Base-by-base conservation (phyloP, 192 early-diverging fungal genomes). In the Linnemannia schmuckeri region DNA sequence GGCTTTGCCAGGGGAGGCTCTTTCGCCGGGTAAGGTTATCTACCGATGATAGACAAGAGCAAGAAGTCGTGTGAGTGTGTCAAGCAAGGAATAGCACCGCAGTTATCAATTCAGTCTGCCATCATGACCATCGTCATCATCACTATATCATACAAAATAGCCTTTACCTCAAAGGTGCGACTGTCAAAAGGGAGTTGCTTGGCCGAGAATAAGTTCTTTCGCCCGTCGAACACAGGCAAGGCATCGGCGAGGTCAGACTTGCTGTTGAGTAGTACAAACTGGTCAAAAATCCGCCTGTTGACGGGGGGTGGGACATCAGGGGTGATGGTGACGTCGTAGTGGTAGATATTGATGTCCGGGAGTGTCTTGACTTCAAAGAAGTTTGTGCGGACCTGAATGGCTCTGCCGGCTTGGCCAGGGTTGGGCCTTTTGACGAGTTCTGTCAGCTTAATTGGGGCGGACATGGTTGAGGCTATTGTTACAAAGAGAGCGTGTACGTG, bases 241-340 rank as follows among this genome's bases (percentile, higher is more conserved):
- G 92, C 88, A 41, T 92, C 92, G 15, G 88, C 87, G 1, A 97
- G 90, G 18, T 89, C 90, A 10, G 90, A 89, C 12, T 90, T 83
- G 2, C 90, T 80, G 76, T 91, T 82, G 6, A 88, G 66, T 6
- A 82, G 88, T 54, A 94, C 91, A 89, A 94, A 95, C 30, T 91
- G 74, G 68, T 92, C 88, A 82, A 92, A 96, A n/a, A 97, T 83
- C 20, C 90, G 88, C 17, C 95, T 73, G 80, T 95, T 93, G 41
- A 97, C 91, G 0, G 93, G 93, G 8, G 93, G 91, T 12, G 96
- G 96, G 42, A 96, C 94, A 63, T 96, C 94, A 13, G 97, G 96
- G 17, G 83, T 83, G 38, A 99, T 93, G 15, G 88, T 91, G 12
- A 99, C 88, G 77, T 97, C 96, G 88, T 97, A 98, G 79, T 98